Evolutionary conservation across 352 stramenopile genomes (phyloP), one percentile per base, ranked within the genome.

Genomic region (Pythium apleroticum): DNA sequence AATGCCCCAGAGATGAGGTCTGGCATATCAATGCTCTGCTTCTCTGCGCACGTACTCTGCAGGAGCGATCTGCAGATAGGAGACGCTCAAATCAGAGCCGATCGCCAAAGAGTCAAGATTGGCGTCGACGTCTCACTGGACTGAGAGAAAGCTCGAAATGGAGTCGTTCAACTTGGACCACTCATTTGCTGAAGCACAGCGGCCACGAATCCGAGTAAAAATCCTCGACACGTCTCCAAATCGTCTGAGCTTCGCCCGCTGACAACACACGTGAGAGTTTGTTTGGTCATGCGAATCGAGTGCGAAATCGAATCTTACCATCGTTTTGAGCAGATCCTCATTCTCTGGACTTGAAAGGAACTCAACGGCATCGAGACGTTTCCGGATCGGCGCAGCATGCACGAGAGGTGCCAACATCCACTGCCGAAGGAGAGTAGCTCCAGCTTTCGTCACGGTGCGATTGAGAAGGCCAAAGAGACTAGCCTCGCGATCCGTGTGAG

Each of bases 391-490:
- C 0, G 43, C 25, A 22, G 59, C 52, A n/a, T 71, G 66, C 5
- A 88, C 77, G 17, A 96, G 75, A 31, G 87, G 87, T 37, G 78
- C 73, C 20, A 96, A 60, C 81, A 96, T 92, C 87, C 87, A 96
- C 45, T 78, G 76, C 0, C 83, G 82, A 17, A 96, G 72, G 57
- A 90, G 74, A 19, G 60, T 62, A 19, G 67, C 68, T 4, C 87
- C 87, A 17, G 78, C 81, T 63, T 86, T 89, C 6, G 87, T 96
- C 28, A 91, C 66, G 12, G 84, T 93, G 41, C 76, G 80, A 62
- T 96, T 90, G n/a, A 96, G 65, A 22, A 96, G 71, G 9, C 81
- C 83, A 62, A 88, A 90, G 1, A 96, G 53, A 64, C 87, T 96
- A 49, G 8, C 19, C 6, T 31, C 11, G 50, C 0, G 2, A 6